phyloP scores from a whole-genome alignment of 139 green algal species.

The Chlorella vulgaris region DNA sequence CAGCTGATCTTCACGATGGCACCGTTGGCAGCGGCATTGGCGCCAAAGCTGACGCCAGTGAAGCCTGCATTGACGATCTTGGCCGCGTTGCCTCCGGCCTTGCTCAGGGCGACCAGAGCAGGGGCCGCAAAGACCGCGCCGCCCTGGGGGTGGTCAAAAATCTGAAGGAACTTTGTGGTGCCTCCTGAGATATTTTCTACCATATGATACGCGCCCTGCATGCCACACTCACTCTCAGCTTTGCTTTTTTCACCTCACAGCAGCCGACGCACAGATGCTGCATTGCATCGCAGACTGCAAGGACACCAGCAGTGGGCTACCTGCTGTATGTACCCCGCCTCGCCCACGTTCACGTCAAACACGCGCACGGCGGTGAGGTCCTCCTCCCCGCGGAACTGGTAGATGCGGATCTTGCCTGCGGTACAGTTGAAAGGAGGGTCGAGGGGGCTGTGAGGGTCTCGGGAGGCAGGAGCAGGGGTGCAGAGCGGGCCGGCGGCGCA shows the following conservation, averaged over 20 bases:
- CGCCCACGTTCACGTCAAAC: not conserved
- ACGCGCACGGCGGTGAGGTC: not conserved
- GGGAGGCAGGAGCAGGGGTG: too few relatives aligned
- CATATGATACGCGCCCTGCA: not conserved
- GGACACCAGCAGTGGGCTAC: not conserved
- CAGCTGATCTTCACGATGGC: too few relatives aligned
- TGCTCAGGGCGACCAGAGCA: slow-evolving; percentile 5
- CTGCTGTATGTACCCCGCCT: slow-evolving; percentile 21
- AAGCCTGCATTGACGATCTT: not conserved
- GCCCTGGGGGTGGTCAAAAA: slow-evolving; percentile 9
- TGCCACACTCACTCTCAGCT: not conserved
- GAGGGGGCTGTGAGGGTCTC: too few relatives aligned
- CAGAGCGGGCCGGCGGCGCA: too few relatives aligned
- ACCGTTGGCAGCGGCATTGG: too few relatives aligned
- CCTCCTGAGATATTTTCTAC: not conserved
- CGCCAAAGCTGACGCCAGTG: not conserved
- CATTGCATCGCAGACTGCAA: not conserved
- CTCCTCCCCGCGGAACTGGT: slow-evolving; percentile 16
- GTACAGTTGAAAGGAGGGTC: too few relatives aligned
- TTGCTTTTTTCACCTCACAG: not conserved
- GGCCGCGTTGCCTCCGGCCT: not conserved
- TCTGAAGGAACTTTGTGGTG: slow-evolving; percentile 15
- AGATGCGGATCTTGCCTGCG: slow-evolving; percentile 18
- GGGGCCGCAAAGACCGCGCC: slow-evolving; percentile 7
- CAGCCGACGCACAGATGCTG: too few relatives aligned